Conservation (phyloP, 352 stramenopile species). For the Phytopythium sindhum region DNA sequence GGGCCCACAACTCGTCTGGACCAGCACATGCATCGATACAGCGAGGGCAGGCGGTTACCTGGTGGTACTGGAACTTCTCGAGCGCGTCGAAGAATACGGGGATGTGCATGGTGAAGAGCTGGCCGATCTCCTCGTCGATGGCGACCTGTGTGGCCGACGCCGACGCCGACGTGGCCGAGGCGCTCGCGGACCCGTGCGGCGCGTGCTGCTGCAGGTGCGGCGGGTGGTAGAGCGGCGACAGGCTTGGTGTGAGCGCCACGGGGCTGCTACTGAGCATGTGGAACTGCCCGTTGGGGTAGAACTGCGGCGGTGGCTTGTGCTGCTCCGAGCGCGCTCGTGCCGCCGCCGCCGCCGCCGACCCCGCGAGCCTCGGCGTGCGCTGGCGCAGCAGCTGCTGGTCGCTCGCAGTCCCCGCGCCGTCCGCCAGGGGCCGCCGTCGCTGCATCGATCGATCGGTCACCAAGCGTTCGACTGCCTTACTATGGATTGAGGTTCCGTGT, state of each 20-base stretch:
- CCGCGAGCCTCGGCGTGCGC: background rate
- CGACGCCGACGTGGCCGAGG: conserved; percentile 16
- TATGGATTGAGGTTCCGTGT: background rate
- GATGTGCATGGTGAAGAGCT: conserved; percentile 47
- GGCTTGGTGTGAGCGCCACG: conserved; percentile 35
- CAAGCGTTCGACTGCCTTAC: no score
- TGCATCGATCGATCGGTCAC: background rate
- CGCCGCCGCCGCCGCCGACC: background rate
- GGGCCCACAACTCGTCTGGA: background rate
- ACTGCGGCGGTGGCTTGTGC: conserved; percentile 18
- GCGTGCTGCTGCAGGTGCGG: conserved; percentile 12
- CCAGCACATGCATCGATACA: background rate
- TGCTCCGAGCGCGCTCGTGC: conserved; percentile 5
- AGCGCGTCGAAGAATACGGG: conserved; percentile 60
- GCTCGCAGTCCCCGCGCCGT: conserved; percentile 10
- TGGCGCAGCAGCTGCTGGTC: conserved; percentile 18
- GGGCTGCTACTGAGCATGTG: conserved; percentile 32
- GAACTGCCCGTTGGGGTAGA: conserved; percentile 34
- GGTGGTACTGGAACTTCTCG: conserved; percentile 59
- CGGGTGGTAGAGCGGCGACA: conserved; percentile 43
- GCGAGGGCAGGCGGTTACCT: conserved; percentile 16
- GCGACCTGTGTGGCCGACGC: conserved; percentile 9
- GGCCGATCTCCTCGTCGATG: conserved; percentile 44
- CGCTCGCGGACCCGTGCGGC: background rate
- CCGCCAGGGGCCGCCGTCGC: conserved; percentile 5